Percentiles rank a stretch among this genome's conserved stretches.
These are phyloP conservation scores for Phytophthora tubulina DNA, from an alignment of 352 stramenopile species.

Conservation along the genomic window DNA sequence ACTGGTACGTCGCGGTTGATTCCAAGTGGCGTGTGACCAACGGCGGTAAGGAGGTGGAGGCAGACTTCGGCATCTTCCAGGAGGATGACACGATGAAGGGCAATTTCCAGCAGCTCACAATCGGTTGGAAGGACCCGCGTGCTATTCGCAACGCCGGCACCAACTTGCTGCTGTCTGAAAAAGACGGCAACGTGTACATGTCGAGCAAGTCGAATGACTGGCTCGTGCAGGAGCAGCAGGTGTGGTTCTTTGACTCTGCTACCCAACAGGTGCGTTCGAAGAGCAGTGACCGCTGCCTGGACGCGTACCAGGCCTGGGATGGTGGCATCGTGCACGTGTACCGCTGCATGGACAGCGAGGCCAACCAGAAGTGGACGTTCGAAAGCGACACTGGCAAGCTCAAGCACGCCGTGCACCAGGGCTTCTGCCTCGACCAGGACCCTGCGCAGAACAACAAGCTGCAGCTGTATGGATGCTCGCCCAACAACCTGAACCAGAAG, in stretches of 20 bases:
- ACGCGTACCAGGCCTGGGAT: conserved; percentile 63
- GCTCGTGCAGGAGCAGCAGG: conserved; percentile 62
- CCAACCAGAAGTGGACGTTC: conserved; percentile 79
- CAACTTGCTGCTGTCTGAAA: conserved; percentile 48
- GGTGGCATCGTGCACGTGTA: conserved; percentile 67
- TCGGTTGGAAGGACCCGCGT: conserved; percentile 42
- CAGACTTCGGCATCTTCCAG: conserved; percentile 71
- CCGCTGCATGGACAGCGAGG: conserved; percentile 59
- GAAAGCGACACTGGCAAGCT: conserved; percentile 58
- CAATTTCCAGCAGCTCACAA: conserved; percentile 58
- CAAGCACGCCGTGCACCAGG: conserved; percentile 50
- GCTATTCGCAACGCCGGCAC: conserved; percentile 47
- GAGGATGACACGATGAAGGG: conserved; percentile 64
- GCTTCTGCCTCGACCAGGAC: conserved; percentile 72
- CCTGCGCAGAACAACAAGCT: conserved; percentile 58
- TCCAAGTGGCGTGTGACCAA: conserved; percentile 63
- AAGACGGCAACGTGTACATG: conserved; percentile 52
- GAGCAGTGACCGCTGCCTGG: conserved; percentile 72
- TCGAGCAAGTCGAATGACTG: conserved; percentile 51
- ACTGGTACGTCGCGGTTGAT: conserved; percentile 82
- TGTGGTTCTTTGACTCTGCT: conserved; percentile 70
- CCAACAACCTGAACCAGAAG: conserved; percentile 67
- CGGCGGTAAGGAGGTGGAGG: conserved; percentile 61
- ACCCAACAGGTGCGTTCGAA: conserved; percentile 70
- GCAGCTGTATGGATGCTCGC: conserved; percentile 66